These are phyloP conservation scores for Oidiodendron maius DNA, from an alignment of 495 filamentous ascomycete species.

Conservation along the genomic window DNA sequence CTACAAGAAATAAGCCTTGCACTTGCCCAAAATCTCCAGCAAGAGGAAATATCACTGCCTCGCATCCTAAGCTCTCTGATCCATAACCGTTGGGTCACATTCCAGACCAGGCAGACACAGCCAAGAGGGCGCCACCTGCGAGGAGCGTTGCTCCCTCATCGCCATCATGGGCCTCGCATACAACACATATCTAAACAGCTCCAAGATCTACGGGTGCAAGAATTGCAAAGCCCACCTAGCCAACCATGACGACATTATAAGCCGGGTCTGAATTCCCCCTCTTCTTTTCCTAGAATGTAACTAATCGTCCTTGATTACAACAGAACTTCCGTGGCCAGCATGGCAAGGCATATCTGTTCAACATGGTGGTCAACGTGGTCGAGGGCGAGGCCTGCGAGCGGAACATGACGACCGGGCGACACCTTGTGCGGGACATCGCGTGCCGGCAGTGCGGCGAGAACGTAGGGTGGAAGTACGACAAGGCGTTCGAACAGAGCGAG, in stretches of 20 bases:
- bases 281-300: neutral
- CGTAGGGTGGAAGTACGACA: conserved; percentile 99
- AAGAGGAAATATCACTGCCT: no score
- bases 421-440: conserved; percentile 86
- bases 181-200: conserved; percentile 88
- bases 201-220: conserved; percentile 93
- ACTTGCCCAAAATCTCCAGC: no score
- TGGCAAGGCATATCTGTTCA: conserved; percentile 97
- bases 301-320: neutral
- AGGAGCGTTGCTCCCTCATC: neutral
- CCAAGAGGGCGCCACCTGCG: neutral
- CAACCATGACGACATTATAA: conserved; percentile 93
- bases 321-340: conserved; percentile 99
- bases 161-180: conserved; percentile 81
- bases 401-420: conserved; percentile 97
- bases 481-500: conserved; percentile 83
- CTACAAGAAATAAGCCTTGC: no score
- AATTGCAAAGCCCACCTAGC: conserved; percentile 91
- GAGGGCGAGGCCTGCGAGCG: conserved; percentile 78
- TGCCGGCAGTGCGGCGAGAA: conserved; percentile 86
- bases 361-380: conserved; percentile 84
- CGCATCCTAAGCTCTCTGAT: no score
- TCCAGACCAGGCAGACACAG: no score
- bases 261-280: conserved; percentile 55
- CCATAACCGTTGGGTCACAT: no score